A percentile compares a stretch with the other conserved stretches of the same genome.
phyloP scores from a whole-genome alignment of 495 filamentous ascomycete genomes.

The Hypoxylon perforatum region DNA sequence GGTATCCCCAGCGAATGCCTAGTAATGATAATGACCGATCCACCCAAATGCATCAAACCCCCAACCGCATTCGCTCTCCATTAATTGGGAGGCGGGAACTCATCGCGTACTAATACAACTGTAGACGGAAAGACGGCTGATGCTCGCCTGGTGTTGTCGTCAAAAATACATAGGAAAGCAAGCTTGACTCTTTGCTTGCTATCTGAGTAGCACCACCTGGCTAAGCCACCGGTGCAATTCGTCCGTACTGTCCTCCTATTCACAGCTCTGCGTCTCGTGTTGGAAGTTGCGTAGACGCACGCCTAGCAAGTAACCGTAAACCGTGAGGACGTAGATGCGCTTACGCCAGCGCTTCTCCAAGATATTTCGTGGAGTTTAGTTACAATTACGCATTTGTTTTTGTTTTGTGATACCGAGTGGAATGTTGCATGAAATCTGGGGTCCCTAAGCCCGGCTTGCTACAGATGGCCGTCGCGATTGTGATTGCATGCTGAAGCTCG shows the following conservation, averaged over 20 bases:
- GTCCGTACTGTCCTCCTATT: too few relatives aligned
- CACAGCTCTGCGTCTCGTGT: too few relatives aligned
- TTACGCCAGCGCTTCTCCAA: too few relatives aligned
- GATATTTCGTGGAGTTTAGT: neutral
- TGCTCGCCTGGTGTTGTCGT: conserved; percentile 9
- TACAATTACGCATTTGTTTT: neutral
- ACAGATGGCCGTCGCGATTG: conserved; percentile 56
- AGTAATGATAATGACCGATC: conserved; percentile 26
- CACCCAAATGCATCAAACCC: conserved; percentile 29
- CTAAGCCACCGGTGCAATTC: too few relatives aligned
- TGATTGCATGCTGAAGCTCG: conserved; percentile 58
- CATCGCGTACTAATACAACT: neutral
- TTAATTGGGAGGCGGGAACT: conserved; percentile 8
- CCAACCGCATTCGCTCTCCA: conserved; percentile 22
- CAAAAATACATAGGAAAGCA: conserved; percentile 3
- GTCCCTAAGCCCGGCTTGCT: conserved; percentile 52
- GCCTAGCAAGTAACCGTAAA: too few relatives aligned
- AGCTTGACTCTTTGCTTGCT: conserved; percentile 2
- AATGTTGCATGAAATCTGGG: neutral
- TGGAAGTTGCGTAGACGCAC: too few relatives aligned
- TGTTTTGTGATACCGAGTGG: conserved; percentile 2
- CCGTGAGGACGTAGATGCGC: too few relatives aligned
- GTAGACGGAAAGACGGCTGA: conserved; percentile 1
- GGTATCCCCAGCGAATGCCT: conserved; percentile 36
- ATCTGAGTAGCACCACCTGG: neutral